A percentile compares a stretch with the other conserved stretches of the same genome.
phyloP scores from a whole-genome alignment of 1,284 basidiomycete genomes.

The Ustilago curta region DNA sequence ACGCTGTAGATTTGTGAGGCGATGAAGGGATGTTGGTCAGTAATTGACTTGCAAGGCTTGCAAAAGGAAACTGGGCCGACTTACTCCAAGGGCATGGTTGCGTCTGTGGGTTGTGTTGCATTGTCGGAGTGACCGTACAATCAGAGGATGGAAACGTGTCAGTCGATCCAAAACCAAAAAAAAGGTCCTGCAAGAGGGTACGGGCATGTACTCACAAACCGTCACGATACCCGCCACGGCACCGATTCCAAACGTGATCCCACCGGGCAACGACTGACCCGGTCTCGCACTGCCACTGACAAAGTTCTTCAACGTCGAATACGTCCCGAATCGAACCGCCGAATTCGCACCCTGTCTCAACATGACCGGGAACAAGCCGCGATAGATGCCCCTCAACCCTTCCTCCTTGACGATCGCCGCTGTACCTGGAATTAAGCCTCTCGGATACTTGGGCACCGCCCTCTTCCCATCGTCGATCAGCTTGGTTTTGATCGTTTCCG shows the following conservation, averaged over 20 bases:
- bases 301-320: conserved; percentile 84
- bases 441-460: conserved; percentile 80
- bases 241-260: conserved; percentile 93
- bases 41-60: neutral
- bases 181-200: no score
- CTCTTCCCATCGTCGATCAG: conserved; percentile 93
- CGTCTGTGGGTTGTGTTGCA: conserved; percentile 24
- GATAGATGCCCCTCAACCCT: conserved; percentile 82
- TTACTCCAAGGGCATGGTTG: conserved; percentile 67
- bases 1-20: conserved; percentile 74
- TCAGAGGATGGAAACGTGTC: neutral
- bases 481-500: conserved; percentile 99
- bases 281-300: conserved; percentile 85
- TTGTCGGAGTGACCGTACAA: no score
- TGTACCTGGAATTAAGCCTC: conserved; percentile 89
- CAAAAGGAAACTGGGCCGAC: conserved; percentile 8
- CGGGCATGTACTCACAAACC: conserved; percentile 83
- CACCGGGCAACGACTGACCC: conserved; percentile 84
- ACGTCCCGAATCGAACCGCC: conserved; percentile 95
- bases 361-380: conserved; percentile 94
- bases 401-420: conserved; percentile 84
- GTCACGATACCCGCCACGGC: conserved; percentile 93
- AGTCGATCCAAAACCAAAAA: neutral
- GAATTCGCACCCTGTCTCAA: conserved; percentile 98
- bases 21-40: neutral